Base-by-base conservation (phyloP, 2,329 filamentous ascomycete genomes). In the Alternaria angustiovoidea region DNA sequence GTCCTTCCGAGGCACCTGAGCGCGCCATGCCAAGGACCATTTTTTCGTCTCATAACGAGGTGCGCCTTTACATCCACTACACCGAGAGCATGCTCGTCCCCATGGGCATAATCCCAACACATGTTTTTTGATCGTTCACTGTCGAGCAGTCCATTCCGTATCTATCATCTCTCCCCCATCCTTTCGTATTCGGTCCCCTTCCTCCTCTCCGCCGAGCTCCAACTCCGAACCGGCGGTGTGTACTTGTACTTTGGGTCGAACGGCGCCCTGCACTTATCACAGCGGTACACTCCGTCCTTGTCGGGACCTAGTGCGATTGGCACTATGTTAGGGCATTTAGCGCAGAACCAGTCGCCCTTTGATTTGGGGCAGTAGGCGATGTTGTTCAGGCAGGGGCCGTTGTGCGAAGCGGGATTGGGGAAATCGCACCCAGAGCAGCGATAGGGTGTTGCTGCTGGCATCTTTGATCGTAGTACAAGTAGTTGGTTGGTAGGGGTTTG, bases 171-270 rank as follows among this genome's bases (percentile, higher is more conserved):
- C 20, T 16, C 39, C 6, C 20, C 39, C 39, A 42, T 38, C 14
- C 46, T 30, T 32, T 49, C 46, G 26, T 49, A 49, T 28, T 49
- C 30, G 14, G 46, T 49, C 30, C 46, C 46, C 32, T 49, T 49
- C 46, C 34, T 36, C 20, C 46, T 38, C 32, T 49, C 46, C 32
- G 30, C 46, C 30, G 46, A 49, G 6, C 46, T 49, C 46, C 46
- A 49, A 14, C 46, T 49, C 20, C 46, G 32, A 8, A 49, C 46
- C 20, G 46, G 46, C 14, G 46, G 46, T 9, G 46, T 49, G 22
- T 49, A 49, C 46, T 49, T 49, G 46, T 38, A 49, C 30, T 49
- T 49, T 36, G 46, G 30, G n/a, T 49, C 46, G 22, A 49, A 49
- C 20, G 46, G 20, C 32, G 46, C 46, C 9, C 14, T 36, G 22